Evolutionary conservation across 2,329 filamentous ascomycete species (phyloP).

Genomic region (Ophiostoma himal-ulmi): DNA sequence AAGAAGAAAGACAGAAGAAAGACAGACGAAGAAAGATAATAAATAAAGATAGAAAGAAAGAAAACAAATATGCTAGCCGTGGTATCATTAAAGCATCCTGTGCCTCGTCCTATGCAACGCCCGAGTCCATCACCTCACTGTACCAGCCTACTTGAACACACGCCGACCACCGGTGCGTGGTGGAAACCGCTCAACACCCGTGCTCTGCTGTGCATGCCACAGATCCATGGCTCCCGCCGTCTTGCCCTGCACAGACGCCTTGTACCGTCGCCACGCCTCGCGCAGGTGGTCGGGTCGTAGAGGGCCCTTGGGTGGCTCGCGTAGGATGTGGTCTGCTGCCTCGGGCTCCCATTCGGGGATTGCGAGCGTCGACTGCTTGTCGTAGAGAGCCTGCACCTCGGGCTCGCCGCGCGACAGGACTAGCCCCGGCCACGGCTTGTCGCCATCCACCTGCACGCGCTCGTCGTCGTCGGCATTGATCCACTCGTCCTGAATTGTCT

Average conservation of each 20-base stretch:
- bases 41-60: background rate
- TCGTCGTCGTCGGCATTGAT: slow-evolving; percentile 51
- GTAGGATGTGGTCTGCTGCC: slow-evolving; percentile 32
- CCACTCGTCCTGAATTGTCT: slow-evolving; percentile 68
- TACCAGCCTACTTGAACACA: slow-evolving; percentile 39
- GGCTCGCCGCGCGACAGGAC: slow-evolving; percentile 29
- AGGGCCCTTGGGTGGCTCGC: slow-evolving; percentile 46
- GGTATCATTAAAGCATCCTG: background rate
- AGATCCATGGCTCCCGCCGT: slow-evolving; percentile 55
- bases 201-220: slow-evolving; percentile 56
- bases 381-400: slow-evolving; percentile 32
- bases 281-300: slow-evolving; percentile 68
- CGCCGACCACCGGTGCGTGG: slow-evolving; percentile 46
- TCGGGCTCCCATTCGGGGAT: slow-evolving; percentile 29
- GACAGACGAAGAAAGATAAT: background rate
- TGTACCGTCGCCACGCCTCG: slow-evolving; percentile 66
- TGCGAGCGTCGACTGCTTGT: slow-evolving; percentile 32
- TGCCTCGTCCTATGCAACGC: background rate
- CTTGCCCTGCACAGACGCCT: slow-evolving; percentile 55
- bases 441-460: slow-evolving; percentile 52
- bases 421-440: slow-evolving; percentile 36
- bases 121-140: background rate
- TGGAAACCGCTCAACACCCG: slow-evolving; percentile 55
- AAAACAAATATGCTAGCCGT: background rate
- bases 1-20: background rate